Base-by-base conservation (phyloP, 1,284 basidiomycete genomes). In the Athelia psychrophila region DNA sequence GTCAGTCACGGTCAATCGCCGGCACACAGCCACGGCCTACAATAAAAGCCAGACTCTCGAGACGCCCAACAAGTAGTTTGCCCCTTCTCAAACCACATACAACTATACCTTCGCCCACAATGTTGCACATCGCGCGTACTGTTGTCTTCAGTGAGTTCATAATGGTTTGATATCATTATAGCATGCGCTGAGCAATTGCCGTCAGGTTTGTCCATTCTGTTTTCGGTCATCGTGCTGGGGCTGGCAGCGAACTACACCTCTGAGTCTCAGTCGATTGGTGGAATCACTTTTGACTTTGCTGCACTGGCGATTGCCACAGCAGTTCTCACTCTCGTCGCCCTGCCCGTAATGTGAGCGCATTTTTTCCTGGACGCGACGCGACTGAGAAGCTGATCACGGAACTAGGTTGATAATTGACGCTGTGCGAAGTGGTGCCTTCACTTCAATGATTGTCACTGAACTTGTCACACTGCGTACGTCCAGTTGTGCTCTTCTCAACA, bases 241-340 rank as follows among this genome's bases (percentile, higher is more conserved):
- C 19, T 78, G 15, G 51, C 59, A 23, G 73, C 68, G 16, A 56
- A 64, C 49, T 30, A 74, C 18, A 61, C 68, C 38, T 59, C 62
- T 23, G 52, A 64, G 33, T 63, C 64, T 5, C 53, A 56, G 15
- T 46, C 58, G 8, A 54, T 51, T 44, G 53, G 56, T 8, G 19
- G 5, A 1, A 12, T 9, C 2, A 67, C 67, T 20, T 59, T 52
- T 22, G 52, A 25, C 19, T 77, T 69, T 36, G 61, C 68, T n/a
- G 72, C 70, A 2, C 59, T 84, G 36, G 72, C 62, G n/a, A 58
- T 83, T 42, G 77, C 79, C 3, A 70, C 68, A 2, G 64, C 69
- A 10, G 51, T 62, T 25, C 58, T 83, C 35, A 74, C 78, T 10
- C 30, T 82, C 36, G 6, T 79, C 13, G 71, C 75, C 0, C 48